A percentile compares a stretch with the other conserved stretches of the same genome.
Evolutionary conservation across 1,284 basidiomycete genomes (phyloP).

Genomic region (Marasmius fiardii): DNA sequence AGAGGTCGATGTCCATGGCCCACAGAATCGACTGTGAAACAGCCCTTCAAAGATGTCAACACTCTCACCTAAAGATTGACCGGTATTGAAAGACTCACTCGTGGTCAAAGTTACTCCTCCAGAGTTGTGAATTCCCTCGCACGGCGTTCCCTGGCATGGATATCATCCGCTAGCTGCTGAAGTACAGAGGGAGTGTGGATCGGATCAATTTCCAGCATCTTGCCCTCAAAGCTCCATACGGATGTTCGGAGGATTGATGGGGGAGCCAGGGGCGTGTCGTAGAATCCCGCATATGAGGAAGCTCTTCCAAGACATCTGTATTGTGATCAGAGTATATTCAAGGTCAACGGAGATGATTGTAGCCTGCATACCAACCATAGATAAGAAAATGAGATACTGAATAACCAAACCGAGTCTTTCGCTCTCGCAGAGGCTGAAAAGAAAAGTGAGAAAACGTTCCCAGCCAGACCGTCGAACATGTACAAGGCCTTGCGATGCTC

Average conservation of each 20-base stretch:
- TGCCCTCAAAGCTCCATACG: neutral
- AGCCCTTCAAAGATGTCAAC: neutral
- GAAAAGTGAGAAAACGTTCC: neutral
- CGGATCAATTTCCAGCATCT: neutral
- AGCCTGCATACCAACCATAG: neutral
- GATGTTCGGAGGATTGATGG: neutral
- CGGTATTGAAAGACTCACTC: neutral
- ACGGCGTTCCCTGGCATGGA: neutral
- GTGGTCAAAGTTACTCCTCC: neutral
- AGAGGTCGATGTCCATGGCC: neutral
- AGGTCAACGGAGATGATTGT: neutral
- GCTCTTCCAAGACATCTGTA: neutral
- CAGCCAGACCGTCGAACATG: neutral
- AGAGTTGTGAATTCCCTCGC: neutral
- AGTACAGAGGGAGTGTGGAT: neutral
- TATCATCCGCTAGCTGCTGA: neutral
- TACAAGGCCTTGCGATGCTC: neutral
- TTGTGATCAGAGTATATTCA: neutral
- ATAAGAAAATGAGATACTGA: neutral
- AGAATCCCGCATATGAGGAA: neutral
- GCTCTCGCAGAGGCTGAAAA: neutral
- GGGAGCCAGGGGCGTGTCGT: neutral
- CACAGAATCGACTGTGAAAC: neutral
- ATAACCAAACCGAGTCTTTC: neutral
- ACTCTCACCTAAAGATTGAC: neutral